These are phyloP conservation scores for Marasmius oreades DNA, from an alignment of 1,284 basidiomycete genomes.

Conservation along the genomic window DNA sequence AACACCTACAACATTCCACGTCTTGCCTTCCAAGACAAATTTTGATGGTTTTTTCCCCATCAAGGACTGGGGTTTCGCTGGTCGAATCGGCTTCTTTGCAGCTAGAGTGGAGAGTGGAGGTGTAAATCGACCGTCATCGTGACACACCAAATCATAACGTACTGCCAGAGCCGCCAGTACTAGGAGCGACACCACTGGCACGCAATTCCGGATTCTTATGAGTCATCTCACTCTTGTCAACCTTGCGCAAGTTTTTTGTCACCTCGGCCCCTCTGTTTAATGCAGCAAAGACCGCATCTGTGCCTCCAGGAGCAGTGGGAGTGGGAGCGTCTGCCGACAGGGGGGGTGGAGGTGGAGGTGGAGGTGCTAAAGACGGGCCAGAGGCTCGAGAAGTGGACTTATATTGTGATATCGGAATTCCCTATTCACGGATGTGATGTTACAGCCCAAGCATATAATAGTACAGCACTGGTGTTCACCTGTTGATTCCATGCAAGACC, in stretches of 20 bases:
- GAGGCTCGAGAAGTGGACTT: constrained; percentile 32
- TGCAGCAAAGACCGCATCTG: constrained; percentile 88
- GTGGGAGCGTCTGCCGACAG: constrained; percentile 52
- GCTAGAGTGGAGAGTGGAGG: constrained; percentile 18
- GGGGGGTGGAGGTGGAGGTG: constrained; percentile 46
- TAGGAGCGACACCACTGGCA: constrained; percentile 62
- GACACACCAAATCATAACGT: constrained; percentile 14
- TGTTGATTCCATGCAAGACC: constrained; percentile 90
- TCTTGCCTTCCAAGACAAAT: constrained; percentile 87
- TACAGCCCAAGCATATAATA: not conserved
- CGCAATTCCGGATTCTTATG: constrained; percentile 96
- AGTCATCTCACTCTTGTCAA: constrained; percentile 95
- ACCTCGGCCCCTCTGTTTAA: constrained; percentile 90
- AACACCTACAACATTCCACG: constrained; percentile 84
- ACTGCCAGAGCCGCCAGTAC: constrained; percentile 34
- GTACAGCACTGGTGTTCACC: constrained; percentile 35
- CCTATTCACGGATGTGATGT: constrained; percentile 2
- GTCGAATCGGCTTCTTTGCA: constrained; percentile 68
- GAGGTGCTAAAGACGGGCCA: constrained; percentile 27
- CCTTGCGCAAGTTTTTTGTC: constrained; percentile 89
- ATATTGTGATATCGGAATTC: constrained; percentile 53
- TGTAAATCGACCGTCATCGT: constrained; percentile 5
- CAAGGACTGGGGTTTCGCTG: constrained; percentile 77
- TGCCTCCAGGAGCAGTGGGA: constrained; percentile 50
- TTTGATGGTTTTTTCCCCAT: constrained; percentile 92